Base-by-base conservation (phyloP, 2,329 filamentous ascomycete species). In the Diaporthe sp. region DNA sequence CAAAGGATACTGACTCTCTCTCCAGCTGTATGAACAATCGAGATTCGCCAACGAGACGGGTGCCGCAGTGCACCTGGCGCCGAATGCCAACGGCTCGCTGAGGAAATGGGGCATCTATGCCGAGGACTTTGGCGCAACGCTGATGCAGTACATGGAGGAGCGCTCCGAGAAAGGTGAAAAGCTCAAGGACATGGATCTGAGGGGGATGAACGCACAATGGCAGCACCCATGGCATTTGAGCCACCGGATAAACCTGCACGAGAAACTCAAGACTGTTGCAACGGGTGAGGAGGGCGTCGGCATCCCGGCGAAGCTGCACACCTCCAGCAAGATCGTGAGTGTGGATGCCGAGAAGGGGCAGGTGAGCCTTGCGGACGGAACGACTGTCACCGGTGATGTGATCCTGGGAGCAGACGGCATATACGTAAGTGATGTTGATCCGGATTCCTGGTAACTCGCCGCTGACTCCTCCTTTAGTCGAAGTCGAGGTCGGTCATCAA, bases 1-100 rank as follows among this genome's bases (percentile, higher is more conserved):
- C 9, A 33, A 3, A 1, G 22, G 45, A 13, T 6, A 52, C 33
- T 67, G 64, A 67, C 64, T 15, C 6, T 45, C 22, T 47, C 52
- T 15, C 58, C 72, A 89, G 87, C 75, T 91, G 0, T 88, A 86
- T 67, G 90, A 92, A 77, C 87, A 90, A 78, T 91, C 89, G 0
- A 83, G 83, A 2, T 87, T 92, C 45, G 86, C 87, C 22, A 87
- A 84, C 68, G 90, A 92, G 80, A 82, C 86, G 1, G 91, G 91
- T 0, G 90, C 91, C 4, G 91, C 91, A 0, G 86, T 93, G n/a
- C 90, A 92, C 78, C 80, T 93, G 6, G 87, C 89, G 0, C 90
- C 92, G 0, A 93, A 93, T 77, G 83, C 87, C 3, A 91, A 92
- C 79, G 89, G 89, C 0, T 81, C 92, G 3, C 82, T 93, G 15